Conservation (phyloP, 176 grass and related monocot genomes). For the Oryza officinalis region DNA sequence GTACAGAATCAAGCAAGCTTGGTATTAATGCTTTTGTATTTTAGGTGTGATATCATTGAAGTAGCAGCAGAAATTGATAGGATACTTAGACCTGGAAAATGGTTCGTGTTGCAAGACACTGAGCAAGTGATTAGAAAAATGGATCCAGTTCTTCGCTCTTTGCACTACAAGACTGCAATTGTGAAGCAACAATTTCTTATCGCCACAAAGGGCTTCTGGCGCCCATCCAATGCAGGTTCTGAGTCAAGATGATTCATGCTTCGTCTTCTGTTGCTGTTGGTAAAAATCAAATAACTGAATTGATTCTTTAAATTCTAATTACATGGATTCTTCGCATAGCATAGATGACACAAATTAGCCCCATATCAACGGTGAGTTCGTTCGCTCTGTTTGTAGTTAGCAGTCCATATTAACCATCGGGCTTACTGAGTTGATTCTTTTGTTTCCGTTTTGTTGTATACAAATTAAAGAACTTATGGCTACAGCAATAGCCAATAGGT, state of each 20-base stretch:
- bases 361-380: slow-evolving; percentile 19
- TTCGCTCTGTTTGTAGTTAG: not conserved
- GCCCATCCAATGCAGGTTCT: slow-evolving; percentile 41
- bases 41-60: slow-evolving; percentile 74
- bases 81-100: slow-evolving; percentile 83
- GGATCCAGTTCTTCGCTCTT: slow-evolving; percentile 55
- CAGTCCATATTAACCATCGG: not conserved
- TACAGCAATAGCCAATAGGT: slow-evolving; percentile 16
- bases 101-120: slow-evolving; percentile 73
- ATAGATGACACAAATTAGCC: not conserved
- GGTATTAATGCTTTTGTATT: slow-evolving; percentile 20
- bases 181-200: slow-evolving; percentile 73
- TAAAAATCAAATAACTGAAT: not conserved
- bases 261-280: not conserved
- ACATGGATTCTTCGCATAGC: slow-evolving; percentile 24
- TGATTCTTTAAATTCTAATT: slow-evolving; percentile 33
- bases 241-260: not conserved
- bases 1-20: not conserved
- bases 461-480: not conserved
- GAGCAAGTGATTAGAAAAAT: slow-evolving; percentile 63
- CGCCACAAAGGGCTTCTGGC: slow-evolving; percentile 76
- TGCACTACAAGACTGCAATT: slow-evolving; percentile 66
- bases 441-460: not conserved
- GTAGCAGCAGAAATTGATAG: slow-evolving; percentile 81
- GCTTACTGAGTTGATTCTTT: not conserved